Base-by-base conservation (phyloP, 805 yeast genomes). In the Middelhovenomyces tepae region DNA sequence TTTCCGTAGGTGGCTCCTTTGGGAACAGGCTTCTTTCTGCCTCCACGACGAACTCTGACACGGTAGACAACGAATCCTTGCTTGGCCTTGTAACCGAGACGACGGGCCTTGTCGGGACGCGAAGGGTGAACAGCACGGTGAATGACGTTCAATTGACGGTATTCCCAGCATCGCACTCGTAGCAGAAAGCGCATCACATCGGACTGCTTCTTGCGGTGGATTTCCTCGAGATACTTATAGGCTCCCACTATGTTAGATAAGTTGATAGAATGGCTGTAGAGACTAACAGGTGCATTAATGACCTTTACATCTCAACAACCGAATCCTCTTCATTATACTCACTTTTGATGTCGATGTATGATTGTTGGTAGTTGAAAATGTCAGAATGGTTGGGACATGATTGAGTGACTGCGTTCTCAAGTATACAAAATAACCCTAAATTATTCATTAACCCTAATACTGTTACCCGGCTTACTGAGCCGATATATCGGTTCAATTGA, bases 1-100 rank as follows among this genome's bases (percentile, higher is more conserved):
- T 91, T 91, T 84, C 98, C 98, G 80, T 91, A 89, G 67, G 97
- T 91, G 63, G 96, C 97, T 84, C 98, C 98, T 91, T 91, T 91
- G 75, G 93, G 86, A 60, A 81, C 96, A 60, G 96, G 96, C 75
- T 95, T 85, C 95, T 91, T 91, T 83, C 98, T 87, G 78, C 89
- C 89, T 78, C 98, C 98, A 74, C 98, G 84, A 75, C 97, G 85
- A 61, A 91, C 97, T 73, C 98, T 85, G 70, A 89, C 73, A 71
- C 98, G 81, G 95, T 73, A 91, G 78, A 91, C 76, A 54, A 83
- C 95, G 67, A 84, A 91, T 59, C 98, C 98, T 78, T 91, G 98
- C 81, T 91, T 91, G 72, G 98, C 97, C 82, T 91, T 91, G 95
- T 91, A 91, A 57, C 98, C 98, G 63, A 91, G 81, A 72, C 94